A percentile compares a stretch with the other conserved stretches of the same genome.
Evolutionary conservation across 352 stramenopile species (phyloP).

Genomic region (Phytopythium chamaehyphon): DNA sequence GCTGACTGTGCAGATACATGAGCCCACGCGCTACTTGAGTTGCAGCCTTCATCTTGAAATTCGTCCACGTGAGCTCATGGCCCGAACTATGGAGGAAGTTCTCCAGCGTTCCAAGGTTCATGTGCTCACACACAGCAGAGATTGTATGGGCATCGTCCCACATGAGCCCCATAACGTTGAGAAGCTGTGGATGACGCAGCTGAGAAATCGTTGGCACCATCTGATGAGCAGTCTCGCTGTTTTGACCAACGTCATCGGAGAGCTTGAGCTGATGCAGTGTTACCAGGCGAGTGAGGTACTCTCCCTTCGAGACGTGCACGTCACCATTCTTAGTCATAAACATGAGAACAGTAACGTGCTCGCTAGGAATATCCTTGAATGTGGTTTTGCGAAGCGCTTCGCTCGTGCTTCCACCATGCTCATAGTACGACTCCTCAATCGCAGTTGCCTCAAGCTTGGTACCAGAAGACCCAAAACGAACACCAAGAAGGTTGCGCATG

Average conservation of each 20-base stretch:
- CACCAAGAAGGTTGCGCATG: slow-evolving; percentile 24
- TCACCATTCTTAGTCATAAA: slow-evolving; percentile 41
- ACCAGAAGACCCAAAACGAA: slow-evolving; percentile 16
- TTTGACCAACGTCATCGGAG: slow-evolving; percentile 39
- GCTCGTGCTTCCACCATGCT: slow-evolving; percentile 30
- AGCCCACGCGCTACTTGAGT: slow-evolving; percentile 57
- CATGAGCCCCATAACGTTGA: slow-evolving; percentile 55
- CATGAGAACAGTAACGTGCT: slow-evolving; percentile 32
- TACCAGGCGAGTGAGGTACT: slow-evolving; percentile 49
- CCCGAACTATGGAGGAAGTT: slow-evolving; percentile 35
- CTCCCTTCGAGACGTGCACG: slow-evolving; percentile 38
- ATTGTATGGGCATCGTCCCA: slow-evolving; percentile 57
- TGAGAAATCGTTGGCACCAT: slow-evolving; percentile 59
- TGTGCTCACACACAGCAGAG: slow-evolving; percentile 63
- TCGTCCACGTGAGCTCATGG: slow-evolving; percentile 54
- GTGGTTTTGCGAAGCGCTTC: slow-evolving; percentile 45
- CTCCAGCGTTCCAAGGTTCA: slow-evolving; percentile 67
- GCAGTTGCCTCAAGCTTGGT: slow-evolving; percentile 18
- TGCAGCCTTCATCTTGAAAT: slow-evolving; percentile 76
- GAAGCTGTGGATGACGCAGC: slow-evolving; percentile 63
- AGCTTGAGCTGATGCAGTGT: slow-evolving; percentile 50
- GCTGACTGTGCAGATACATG: slow-evolving; percentile 75
- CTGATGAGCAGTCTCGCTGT: slow-evolving; percentile 48
- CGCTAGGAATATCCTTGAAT: slow-evolving; percentile 48
- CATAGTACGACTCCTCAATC: slow-evolving; percentile 32